phyloP scores from a whole-genome alignment of 805 yeast genomes.

The Starmerella bacillaris region DNA sequence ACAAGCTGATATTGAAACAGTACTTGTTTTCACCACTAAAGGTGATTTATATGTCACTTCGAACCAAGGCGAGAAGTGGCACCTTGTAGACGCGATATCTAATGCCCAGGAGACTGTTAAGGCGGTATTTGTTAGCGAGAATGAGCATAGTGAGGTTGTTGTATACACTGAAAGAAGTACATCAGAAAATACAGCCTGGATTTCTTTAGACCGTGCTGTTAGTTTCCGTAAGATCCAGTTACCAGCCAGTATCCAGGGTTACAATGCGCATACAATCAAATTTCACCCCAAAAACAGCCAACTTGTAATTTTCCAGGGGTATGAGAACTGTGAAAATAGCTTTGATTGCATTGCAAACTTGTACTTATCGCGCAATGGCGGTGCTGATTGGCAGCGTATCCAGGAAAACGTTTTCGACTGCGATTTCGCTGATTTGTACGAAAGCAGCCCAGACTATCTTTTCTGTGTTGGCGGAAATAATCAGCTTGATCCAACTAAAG shows the following conservation, averaged over 20 bases:
- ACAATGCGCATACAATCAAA: constrained; percentile 22
- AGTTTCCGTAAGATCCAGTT: constrained; percentile 31
- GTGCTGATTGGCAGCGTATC: constrained; percentile 40
- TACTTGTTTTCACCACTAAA: constrained; percentile 40
- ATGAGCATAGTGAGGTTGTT: constrained; percentile 37
- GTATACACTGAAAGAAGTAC: constrained; percentile 36
- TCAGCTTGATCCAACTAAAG: not conserved
- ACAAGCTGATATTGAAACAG: constrained; percentile 38
- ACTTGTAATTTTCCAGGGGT: constrained; percentile 54
- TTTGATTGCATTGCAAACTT: constrained; percentile 27
- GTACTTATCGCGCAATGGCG: constrained; percentile 40
- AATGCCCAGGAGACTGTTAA: constrained; percentile 10
- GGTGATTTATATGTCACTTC: constrained; percentile 45
- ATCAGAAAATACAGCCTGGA: constrained; percentile 31
- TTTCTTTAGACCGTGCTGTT: constrained; percentile 52
- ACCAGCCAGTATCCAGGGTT: constrained; percentile 24
- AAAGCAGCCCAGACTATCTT: constrained; percentile 34
- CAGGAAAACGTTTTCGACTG: constrained; percentile 40
- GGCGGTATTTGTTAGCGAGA: constrained; percentile 45
- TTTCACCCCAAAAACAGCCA: constrained; percentile 43
- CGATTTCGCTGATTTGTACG: constrained; percentile 46
- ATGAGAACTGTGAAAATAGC: constrained; percentile 36
- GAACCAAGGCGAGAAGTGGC: constrained; percentile 45
- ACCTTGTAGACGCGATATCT: not conserved
- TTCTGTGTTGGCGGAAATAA: constrained; percentile 35